Evolutionary conservation across 2,329 filamentous ascomycete species (phyloP), one percentile per base, ranked within the genome.

Genomic region (Biscogniauxia mediterranea): DNA sequence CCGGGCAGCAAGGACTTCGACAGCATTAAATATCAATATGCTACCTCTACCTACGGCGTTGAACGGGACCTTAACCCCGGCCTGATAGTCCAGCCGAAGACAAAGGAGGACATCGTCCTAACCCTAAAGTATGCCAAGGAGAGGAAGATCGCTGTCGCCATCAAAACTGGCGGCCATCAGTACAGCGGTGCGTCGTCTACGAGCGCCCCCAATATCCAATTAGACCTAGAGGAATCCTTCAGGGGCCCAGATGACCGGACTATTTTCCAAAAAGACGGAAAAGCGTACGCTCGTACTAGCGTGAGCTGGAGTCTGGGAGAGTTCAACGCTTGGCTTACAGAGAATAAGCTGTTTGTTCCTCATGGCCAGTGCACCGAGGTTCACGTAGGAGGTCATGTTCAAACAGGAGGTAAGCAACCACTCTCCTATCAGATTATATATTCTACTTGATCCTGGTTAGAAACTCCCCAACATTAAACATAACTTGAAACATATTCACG

Each of bases 121-220:
- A 70, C 76, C 1, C 65, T 83, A 6, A 72, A 75, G 51, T 80
- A 78, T 61, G 80, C 80, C 1, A 76, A 71, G 50, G 66, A 73
- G 3, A 71, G 76, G 56, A 75, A 75, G 2, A 70, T 79, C 17
- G 75, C 78, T 3, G 73, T 83, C 1, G 78, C 81, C 9, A 75
- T 82, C 59, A 77, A 74, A 61, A 81, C 73, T 1, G 80, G 80
- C 0, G 80, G 80, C 0, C 80, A 83, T 58, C 79, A 82, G 63
- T 83, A 83, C 65, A 80, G 77, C 56, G 80, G 80, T 20, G 80
- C 80, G 13, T 82, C 76, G 0, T 82, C 80, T 0, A 81, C 79
- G 0, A 68, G 73, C 23, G 75, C 71, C 3, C 71, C 73, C 1
- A 80, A 80, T 55, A 82, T 83, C 57, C 80, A 81, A 61, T 66